phyloP scores from a whole-genome alignment of 2,329 filamentous ascomycete species.

The Tolypocladium sp. region DNA sequence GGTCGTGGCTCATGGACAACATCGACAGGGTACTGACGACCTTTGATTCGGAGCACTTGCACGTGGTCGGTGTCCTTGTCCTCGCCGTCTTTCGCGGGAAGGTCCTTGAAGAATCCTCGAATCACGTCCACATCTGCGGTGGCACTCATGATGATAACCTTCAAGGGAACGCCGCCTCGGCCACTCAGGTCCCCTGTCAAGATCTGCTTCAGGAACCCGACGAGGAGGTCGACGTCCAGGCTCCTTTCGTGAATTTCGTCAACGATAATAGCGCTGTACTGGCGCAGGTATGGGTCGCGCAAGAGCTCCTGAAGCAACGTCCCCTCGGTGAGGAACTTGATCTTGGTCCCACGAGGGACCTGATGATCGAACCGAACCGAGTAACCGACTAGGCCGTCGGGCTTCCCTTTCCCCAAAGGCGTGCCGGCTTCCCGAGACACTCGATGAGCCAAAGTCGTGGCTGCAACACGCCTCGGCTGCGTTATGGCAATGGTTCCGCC shows the following conservation, averaged over 20 bases:
- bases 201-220: constrained; percentile 80
- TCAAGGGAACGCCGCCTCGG: constrained; percentile 65
- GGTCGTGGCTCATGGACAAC: constrained; percentile 65
- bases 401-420: constrained; percentile 32
- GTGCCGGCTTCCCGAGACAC: constrained; percentile 69
- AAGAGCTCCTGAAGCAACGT: constrained; percentile 93
- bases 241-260: constrained; percentile 97
- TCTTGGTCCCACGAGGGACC: constrained; percentile 67
- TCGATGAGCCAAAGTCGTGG: constrained; percentile 79
- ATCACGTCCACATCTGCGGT: constrained; percentile 83
- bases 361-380: constrained; percentile 91
- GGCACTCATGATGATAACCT: constrained; percentile 93
- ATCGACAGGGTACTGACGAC: constrained; percentile 79
- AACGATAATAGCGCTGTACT: constrained; percentile 85
- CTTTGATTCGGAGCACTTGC: constrained; percentile 60
- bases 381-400: constrained; percentile 64
- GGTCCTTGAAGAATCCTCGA: constrained; percentile 58
- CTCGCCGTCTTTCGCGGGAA: constrained; percentile 5
- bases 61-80: constrained; percentile 10
- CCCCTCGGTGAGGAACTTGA: constrained; percentile 94
- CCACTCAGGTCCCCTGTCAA: constrained; percentile 52
- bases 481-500: constrained; percentile 87
- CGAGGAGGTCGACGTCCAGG: constrained; percentile 82
- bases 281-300: constrained; percentile 68
- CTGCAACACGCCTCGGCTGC: constrained; percentile 86